Conservation (phyloP, 2,329 filamentous ascomycete species). For the Penicillium griseofulvum region DNA sequence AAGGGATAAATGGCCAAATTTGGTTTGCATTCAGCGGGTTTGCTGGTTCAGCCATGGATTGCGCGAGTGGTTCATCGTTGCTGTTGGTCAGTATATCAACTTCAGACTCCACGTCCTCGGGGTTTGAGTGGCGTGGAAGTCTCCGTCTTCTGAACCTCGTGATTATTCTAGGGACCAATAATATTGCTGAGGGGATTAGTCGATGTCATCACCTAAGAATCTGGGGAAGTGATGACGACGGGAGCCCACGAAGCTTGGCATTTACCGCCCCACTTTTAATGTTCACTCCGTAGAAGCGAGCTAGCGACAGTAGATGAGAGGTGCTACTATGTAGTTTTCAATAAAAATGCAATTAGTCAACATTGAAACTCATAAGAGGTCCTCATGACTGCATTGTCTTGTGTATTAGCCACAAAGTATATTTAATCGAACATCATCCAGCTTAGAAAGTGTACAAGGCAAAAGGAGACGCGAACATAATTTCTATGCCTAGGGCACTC, state of each 20-base stretch:
- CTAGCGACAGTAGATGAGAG: no score
- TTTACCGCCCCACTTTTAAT: background rate
- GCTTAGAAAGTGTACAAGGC: background rate
- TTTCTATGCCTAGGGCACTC: no score
- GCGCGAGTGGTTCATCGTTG: background rate
- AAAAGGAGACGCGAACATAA: background rate
- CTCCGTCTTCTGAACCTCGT: conserved; percentile 6
- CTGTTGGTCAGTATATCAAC: conserved; percentile 2
- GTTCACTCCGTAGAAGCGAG: background rate
- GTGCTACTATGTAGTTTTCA: no score
- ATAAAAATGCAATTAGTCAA: background rate
- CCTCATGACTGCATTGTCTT: background rate
- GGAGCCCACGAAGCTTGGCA: conserved; percentile 9
- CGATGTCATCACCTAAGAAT: background rate
- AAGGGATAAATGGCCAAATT: conserved; percentile 15
- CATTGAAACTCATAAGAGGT: background rate
- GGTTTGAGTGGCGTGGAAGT: conserved; percentile 13
- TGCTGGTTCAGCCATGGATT: background rate
- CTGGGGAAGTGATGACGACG: conserved; percentile 10
- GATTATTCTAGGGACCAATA: conserved; percentile 13
- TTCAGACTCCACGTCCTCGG: conserved; percentile 6
- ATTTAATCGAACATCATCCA: background rate
- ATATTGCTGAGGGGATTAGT: background rate
- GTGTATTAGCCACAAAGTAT: background rate
- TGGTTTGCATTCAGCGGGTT: conserved; percentile 6